Evolutionary conservation across 2,329 filamentous ascomycete genomes (phyloP), one percentile per base, ranked within the genome.

Genomic region (Pseudocercospora musae): DNA sequence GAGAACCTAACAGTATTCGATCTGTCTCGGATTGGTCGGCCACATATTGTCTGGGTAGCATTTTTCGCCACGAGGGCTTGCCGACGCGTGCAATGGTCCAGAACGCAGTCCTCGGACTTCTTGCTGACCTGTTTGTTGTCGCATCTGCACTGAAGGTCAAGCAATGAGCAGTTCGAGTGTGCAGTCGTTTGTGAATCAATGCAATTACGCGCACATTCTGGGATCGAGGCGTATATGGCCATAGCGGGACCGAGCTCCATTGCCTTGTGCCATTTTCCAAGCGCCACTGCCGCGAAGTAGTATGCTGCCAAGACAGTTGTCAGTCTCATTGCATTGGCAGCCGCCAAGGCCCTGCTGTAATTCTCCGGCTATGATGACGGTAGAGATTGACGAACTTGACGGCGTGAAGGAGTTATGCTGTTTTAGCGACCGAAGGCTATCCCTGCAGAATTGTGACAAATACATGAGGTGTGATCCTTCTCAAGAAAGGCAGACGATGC

Each of bases 141-240:
- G 46, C 65, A 67, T 13, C 60, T 67, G 58, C 68, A 70, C 6
- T 60, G 59, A 15, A 68, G 48, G 18, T 70, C 67, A 3, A 63
- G 64, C 21, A 57, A 11, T 11, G 63, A 55, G 44, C 68, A 70
- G 1, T 64, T 62, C 3, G 66, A 68, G 7, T 29, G 6, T 21
- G 52, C n/a, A 18, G 29, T 33, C 7, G 33, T 23, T 20, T 54
- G 52, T 18, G 31, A 54, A 25, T 54, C 31, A 29, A 54, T 37
- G 52, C 52, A 54, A 20, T 33, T n/a, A 20, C 52, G 52, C 15
- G 52, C 52, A 23, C 52, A 54, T 20, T 33, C n/a, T 13, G 52
- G 52, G 23, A 54, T 33, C 20, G 31, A 15, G 29, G 52, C 31
- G 29, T 33, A 54, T 3, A 54, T n/a, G 3, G 15, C 31, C 52